Evolutionary conservation across 495 filamentous ascomycete genomes (phyloP).

Genomic region (Clohesyomyces aquaticus): DNA sequence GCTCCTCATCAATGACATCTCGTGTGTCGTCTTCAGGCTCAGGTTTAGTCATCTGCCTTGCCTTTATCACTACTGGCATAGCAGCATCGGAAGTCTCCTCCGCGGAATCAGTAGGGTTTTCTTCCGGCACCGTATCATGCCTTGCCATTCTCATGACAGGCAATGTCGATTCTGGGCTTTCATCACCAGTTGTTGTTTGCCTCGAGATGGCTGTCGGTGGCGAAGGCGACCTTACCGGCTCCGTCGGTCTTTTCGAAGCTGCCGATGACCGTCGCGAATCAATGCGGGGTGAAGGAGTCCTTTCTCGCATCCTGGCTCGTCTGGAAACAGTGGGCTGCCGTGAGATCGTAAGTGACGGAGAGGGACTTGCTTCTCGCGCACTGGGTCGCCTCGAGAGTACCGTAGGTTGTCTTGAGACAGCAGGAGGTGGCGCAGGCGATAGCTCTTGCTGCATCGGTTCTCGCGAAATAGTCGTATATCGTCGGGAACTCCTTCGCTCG

Average conservation of each 20-base stretch:
- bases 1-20: too few relatives aligned
- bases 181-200: background rate
- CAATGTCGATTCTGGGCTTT: background rate
- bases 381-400: too few relatives aligned
- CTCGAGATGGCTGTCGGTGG: background rate
- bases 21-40: too few relatives aligned
- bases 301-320: background rate
- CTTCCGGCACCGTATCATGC: background rate
- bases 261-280: background rate
- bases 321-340: constrained; percentile 11
- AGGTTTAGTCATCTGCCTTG: too few relatives aligned
- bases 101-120: background rate
- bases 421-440: too few relatives aligned
- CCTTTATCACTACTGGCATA: background rate
- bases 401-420: too few relatives aligned
- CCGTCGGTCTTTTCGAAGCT: constrained; percentile 1
- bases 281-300: constrained; percentile 6
- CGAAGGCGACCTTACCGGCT: constrained; percentile 4
- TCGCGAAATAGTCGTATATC: too few relatives aligned
- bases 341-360: background rate
- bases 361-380: too few relatives aligned
- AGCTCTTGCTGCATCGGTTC: too few relatives aligned
- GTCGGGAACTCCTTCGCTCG: too few relatives aligned
- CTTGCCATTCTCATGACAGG: constrained; percentile 7
- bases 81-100: background rate